These are phyloP conservation scores for Penicillium cinerascens DNA, from an alignment of 495 filamentous ascomycete species.

Conservation along the genomic window DNA sequence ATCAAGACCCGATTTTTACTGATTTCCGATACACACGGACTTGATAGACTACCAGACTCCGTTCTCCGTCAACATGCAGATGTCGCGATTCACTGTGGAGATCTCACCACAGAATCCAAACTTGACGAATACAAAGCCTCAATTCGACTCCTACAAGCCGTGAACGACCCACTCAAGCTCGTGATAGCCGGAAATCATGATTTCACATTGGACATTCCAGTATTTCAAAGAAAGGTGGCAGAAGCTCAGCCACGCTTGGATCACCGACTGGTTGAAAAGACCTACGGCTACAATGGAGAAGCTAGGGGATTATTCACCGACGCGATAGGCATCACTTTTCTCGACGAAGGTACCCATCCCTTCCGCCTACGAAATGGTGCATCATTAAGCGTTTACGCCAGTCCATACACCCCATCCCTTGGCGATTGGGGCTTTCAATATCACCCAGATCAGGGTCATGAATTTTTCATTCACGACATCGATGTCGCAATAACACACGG, in stretches of 20 bases:
- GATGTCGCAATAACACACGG: slow-evolving; percentile 70
- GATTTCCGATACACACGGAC: slow-evolving; percentile 56
- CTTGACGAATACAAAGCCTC: slow-evolving; percentile 48
- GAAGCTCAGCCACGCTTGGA: slow-evolving; percentile 25
- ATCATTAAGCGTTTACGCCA: slow-evolving; percentile 58
- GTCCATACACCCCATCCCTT: slow-evolving; percentile 59
- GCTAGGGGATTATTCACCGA: slow-evolving; percentile 24
- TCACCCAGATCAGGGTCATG: slow-evolving; percentile 39
- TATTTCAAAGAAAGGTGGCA: slow-evolving; percentile 31
- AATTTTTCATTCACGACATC: slow-evolving; percentile 43
- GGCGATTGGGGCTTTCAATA: slow-evolving; percentile 61
- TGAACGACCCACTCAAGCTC: slow-evolving; percentile 62
- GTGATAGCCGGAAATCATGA: slow-evolving; percentile 77
- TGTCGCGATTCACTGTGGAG: slow-evolving; percentile 66
- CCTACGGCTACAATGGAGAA: slow-evolving; percentile 33
- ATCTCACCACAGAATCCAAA: slow-evolving; percentile 59
- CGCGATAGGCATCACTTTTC: slow-evolving; percentile 49
- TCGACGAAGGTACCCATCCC: slow-evolving; percentile 57
- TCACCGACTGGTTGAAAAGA: slow-evolving; percentile 16
- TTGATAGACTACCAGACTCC: slow-evolving; percentile 23
- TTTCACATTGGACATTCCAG: slow-evolving; percentile 53
- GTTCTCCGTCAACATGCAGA: slow-evolving; percentile 43
- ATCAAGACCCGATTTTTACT: slow-evolving; percentile 50
- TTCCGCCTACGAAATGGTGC: slow-evolving; percentile 59
- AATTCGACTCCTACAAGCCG: slow-evolving; percentile 45